A percentile compares a stretch with the other conserved stretches of the same genome.
Conservation (phyloP, 1,284 basidiomycete genomes). For the Microbotryum intermedium region DNA sequence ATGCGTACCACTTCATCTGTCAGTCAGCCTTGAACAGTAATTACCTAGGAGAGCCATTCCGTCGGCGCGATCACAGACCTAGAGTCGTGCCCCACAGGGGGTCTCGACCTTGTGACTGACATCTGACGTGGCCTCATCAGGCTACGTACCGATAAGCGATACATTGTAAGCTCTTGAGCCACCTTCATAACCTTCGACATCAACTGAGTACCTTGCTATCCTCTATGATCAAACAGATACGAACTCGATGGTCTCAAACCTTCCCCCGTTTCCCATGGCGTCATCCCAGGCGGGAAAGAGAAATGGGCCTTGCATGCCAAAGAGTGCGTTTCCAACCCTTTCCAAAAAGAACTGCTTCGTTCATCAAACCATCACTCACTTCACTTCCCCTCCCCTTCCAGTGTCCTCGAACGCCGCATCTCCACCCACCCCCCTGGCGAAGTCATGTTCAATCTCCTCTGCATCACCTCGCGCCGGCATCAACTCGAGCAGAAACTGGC, state of each 20-base stretch:
- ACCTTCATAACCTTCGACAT: too few species aligned
- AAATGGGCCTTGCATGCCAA: slow-evolving; percentile 62
- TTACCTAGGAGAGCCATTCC: not conserved
- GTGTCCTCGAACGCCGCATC: slow-evolving; percentile 43
- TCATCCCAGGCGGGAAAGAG: slow-evolving; percentile 43
- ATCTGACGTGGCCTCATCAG: slow-evolving; percentile 31
- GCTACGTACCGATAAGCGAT: slow-evolving; percentile 75
- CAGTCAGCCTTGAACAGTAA: not conserved
- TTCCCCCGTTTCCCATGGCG: slow-evolving; percentile 67
- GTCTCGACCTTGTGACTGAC: not conserved
- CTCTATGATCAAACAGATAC: slow-evolving; percentile 43
- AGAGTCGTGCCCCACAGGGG: too few species aligned
- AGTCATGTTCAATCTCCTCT: slow-evolving; percentile 69
- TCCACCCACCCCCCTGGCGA: slow-evolving; percentile 21
- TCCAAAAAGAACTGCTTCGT: not conserved
- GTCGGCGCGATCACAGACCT: not conserved
- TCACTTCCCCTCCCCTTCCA: slow-evolving; percentile 8
- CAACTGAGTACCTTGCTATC: too few species aligned
- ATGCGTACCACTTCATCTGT: slow-evolving; percentile 83
- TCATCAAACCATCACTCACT: not conserved
- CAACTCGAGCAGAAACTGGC: slow-evolving; percentile 2
- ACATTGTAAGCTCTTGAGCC: slow-evolving; percentile 42
- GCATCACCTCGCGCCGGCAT: slow-evolving; percentile 40
- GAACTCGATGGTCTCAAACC: slow-evolving; percentile 82
- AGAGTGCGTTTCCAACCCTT: slow-evolving; percentile 47